A percentile compares a stretch with the other conserved stretches of the same genome.
phyloP scores from a whole-genome alignment of 805 yeast genomes.

The Myxozyma sirexii region DNA sequence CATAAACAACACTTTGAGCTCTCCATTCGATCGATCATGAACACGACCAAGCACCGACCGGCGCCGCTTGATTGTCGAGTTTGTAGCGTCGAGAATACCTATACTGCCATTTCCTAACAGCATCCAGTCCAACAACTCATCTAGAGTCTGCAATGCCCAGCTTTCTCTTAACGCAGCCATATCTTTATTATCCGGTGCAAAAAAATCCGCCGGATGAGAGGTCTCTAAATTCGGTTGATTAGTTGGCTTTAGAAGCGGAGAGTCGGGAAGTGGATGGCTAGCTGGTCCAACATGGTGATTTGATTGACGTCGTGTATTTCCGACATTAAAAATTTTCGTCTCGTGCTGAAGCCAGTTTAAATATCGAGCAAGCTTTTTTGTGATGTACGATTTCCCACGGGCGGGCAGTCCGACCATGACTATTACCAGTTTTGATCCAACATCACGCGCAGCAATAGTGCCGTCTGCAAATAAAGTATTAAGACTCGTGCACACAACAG shows the following conservation, averaged over 20 bases:
- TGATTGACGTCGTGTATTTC: conserved; percentile 86
- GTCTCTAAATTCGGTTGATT: conserved; percentile 15
- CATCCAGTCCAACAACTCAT: conserved; percentile 78
- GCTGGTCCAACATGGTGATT: conserved; percentile 67
- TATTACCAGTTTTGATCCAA: conserved; percentile 81
- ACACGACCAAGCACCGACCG: conserved; percentile 54
- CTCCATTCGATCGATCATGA: conserved; percentile 42
- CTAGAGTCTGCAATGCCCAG: conserved; percentile 96
- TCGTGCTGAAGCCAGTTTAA: conserved; percentile 93
- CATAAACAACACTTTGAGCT: conserved; percentile 73
- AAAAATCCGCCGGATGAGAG: conserved; percentile 78
- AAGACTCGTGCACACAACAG: too few species aligned
- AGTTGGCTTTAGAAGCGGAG: conserved; percentile 22
- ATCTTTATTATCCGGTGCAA: conserved; percentile 73
- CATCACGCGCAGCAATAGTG: conserved; percentile 52
- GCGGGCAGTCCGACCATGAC: conserved; percentile 97
- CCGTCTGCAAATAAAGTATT: conserved; percentile 35
- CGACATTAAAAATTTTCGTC: conserved; percentile 90
- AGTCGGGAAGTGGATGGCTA: conserved; percentile 59
- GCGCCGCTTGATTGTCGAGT: conserved; percentile 77
- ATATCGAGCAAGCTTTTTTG: conserved; percentile 87
- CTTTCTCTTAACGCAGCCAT: conserved; percentile 73
- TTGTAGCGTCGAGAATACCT: conserved; percentile 93
- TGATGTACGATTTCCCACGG: conserved; percentile 89
- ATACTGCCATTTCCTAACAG: conserved; percentile 83